These are phyloP conservation scores for Brassica carinata DNA, from an alignment of 345 rosid species.

Conservation along the genomic window DNA sequence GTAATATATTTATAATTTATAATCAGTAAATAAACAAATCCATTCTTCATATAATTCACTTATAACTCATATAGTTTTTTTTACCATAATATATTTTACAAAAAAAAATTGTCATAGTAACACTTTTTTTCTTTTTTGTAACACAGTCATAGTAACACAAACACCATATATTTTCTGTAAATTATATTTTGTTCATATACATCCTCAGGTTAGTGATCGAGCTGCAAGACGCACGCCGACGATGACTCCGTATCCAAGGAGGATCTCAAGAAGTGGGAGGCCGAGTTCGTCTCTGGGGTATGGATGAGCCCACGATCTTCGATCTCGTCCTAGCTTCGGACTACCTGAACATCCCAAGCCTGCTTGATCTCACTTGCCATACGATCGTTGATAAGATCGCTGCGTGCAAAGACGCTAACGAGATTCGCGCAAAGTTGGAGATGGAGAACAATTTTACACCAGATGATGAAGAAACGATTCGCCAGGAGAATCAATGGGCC, in stretches of 20 bases:
- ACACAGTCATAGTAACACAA: no score
- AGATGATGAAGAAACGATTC: neutral
- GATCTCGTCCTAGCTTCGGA: neutral
- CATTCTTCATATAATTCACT: neutral
- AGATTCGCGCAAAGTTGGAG: neutral
- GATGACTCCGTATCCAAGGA: neutral
- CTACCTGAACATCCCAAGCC: neutral
- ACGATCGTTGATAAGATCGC: neutral
- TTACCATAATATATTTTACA: neutral
- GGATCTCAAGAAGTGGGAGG: neutral
- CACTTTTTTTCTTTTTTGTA: no score
- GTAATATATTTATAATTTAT: neutral
- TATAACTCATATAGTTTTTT: neutral
- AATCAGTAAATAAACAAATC: neutral
- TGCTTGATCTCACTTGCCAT: neutral
- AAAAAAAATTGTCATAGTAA: no score
- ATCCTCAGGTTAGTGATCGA: neutral
- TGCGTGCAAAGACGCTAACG: neutral
- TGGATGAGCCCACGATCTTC: neutral
- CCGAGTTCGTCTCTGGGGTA: neutral
- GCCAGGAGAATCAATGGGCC: neutral
- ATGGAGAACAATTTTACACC: neutral
- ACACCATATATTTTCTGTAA: no score
- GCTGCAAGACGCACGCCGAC: neutral
- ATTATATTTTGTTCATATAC: neutral